phyloP scores from a whole-genome alignment of 306 rosid species.

The Inga laurina region DNA sequence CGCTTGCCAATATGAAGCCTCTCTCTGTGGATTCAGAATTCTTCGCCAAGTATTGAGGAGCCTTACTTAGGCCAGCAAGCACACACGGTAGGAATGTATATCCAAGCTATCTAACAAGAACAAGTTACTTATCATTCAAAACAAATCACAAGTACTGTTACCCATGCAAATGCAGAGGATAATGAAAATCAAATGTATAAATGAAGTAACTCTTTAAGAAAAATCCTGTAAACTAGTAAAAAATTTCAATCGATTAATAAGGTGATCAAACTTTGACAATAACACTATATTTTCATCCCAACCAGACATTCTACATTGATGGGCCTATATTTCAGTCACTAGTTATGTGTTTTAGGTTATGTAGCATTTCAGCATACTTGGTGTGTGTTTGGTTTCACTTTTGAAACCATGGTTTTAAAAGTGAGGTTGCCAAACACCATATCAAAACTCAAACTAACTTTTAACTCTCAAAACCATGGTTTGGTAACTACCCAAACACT shows the following conservation, averaged over 20 bases:
- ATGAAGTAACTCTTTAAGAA: background rate
- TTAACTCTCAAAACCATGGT: too few relatives aligned
- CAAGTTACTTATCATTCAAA: background rate
- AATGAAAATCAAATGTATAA: conserved; percentile 10
- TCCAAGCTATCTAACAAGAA: conserved; percentile 66
- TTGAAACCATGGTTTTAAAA: too few relatives aligned
- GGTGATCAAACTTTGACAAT: background rate
- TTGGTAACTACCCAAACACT: too few relatives aligned
- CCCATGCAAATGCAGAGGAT: conserved; percentile 23
- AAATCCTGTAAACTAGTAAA: background rate
- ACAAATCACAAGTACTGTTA: background rate
- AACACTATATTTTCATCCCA: background rate
- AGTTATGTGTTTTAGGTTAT: background rate
- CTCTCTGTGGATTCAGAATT: conserved; percentile 45
- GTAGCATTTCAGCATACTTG: background rate
- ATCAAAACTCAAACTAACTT: too few relatives aligned
- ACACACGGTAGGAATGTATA: conserved; percentile 88
- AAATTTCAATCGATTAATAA: background rate
- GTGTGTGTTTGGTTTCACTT: too few relatives aligned
- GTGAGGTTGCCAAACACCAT: too few relatives aligned
- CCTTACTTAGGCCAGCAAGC: conserved; percentile 86
- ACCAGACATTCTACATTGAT: background rate
- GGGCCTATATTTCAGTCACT: background rate
- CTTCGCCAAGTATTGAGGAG: conserved; percentile 73
- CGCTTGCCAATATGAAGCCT: conserved; percentile 66